Percentiles rank a stretch among this genome's conserved stretches.
These are phyloP conservation scores for Volvox africanus DNA, from an alignment of 139 green algal genomes.

Conservation along the genomic window DNA sequence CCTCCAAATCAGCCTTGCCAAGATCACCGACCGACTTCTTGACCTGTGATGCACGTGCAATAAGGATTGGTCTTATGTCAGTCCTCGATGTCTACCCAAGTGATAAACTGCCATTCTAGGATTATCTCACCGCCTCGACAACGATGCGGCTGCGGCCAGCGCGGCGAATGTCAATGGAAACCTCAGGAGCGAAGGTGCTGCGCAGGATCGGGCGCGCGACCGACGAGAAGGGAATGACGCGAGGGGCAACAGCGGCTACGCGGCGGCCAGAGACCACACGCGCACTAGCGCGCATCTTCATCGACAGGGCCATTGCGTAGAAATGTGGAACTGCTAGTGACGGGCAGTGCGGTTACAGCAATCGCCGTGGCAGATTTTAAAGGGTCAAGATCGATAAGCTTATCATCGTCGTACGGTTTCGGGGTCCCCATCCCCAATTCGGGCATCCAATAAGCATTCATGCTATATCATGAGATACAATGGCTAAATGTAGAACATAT, in stretches of 20 bases:
- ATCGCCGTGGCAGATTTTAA: not conserved
- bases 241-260: slow-evolving; percentile 32
- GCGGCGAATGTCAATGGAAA: slow-evolving; percentile 23
- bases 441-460: not conserved
- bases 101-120: not conserved
- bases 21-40: slow-evolving; percentile 96
- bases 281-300: slow-evolving; percentile 40
- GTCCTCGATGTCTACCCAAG: not conserved
- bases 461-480: not conserved
- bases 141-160: slow-evolving; percentile 40
- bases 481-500: not conserved
- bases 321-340: not conserved
- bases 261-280: slow-evolving; percentile 37
- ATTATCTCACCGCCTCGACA: slow-evolving; percentile 50
- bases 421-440: not conserved
- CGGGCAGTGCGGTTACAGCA: not conserved
- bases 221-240: slow-evolving; percentile 37
- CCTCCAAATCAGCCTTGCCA: slow-evolving; percentile 93
- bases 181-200: slow-evolving; percentile 30
- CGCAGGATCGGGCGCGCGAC: slow-evolving; percentile 20
- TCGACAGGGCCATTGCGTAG: slow-evolving; percentile 31
- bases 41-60: not conserved
- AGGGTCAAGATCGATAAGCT: slow-evolving; percentile 23
- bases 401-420: slow-evolving; percentile 35
- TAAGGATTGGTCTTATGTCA: not conserved